Percentiles rank a stretch among this genome's conserved stretches.
These are phyloP conservation scores for Beauveria varroae DNA, from an alignment of 2,329 filamentous ascomycete genomes.

Conservation along the genomic window DNA sequence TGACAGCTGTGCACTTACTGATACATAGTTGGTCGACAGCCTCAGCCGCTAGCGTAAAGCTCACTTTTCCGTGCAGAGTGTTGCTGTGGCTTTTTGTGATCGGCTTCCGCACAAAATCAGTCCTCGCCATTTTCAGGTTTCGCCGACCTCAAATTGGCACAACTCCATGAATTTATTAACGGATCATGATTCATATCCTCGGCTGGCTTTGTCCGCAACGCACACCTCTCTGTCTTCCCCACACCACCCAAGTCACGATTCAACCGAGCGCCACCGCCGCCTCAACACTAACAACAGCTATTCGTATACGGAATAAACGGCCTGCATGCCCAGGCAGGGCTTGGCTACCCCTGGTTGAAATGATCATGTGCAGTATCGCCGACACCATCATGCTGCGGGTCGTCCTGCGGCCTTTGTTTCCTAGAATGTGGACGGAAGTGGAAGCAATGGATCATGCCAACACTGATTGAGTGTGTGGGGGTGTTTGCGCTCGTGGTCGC, in stretches of 20 bases:
- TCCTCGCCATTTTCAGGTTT: not conserved
- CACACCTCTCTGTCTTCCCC: not conserved
- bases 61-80: not conserved
- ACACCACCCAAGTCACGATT: slow-evolving; percentile 8
- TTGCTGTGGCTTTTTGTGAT: not conserved
- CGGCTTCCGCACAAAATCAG: not conserved
- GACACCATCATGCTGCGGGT: not conserved
- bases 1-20: not conserved
- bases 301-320: not conserved
- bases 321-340: not conserved
- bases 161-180: no score
- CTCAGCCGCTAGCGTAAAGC: not conserved
- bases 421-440: not conserved
- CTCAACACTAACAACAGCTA: not conserved
- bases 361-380: slow-evolving; percentile 11
- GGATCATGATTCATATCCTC: not conserved
- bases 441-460: not conserved
- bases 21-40: not conserved
- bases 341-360: not conserved
- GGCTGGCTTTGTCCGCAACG: not conserved
- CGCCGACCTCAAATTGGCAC: no score
- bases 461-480: not conserved
- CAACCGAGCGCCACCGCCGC: slow-evolving; percentile 8
- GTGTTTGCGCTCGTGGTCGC: not conserved
- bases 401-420: not conserved